These are phyloP conservation scores for Pyrenula massariospora DNA, from an alignment of 495 filamentous ascomycete genomes.

Conservation along the genomic window DNA sequence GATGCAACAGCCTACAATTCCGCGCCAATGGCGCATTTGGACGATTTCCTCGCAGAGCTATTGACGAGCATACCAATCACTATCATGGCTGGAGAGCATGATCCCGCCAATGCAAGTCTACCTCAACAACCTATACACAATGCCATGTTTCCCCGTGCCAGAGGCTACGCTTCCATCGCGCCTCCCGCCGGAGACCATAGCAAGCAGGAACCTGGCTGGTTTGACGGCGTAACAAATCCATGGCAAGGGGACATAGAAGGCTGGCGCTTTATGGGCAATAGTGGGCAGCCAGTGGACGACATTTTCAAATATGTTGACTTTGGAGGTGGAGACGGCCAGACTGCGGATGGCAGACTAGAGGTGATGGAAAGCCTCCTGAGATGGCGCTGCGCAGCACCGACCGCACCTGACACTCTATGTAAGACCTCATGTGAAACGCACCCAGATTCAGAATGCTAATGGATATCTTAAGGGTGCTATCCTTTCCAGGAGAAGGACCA, in stretches of 20 bases:
- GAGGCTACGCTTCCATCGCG: conserved; percentile 47
- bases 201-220: conserved; percentile 52
- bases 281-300: conserved; percentile 89
- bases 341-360: conserved; percentile 54
- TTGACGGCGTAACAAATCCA: conserved; percentile 87
- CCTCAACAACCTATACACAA: conserved; percentile 77
- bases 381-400: conserved; percentile 88
- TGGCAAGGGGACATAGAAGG: conserved; percentile 85
- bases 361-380: conserved; percentile 88
- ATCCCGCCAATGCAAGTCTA: conserved; percentile 70
- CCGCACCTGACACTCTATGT: conserved; percentile 94
- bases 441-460: conserved; percentile 3
- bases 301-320: conserved; percentile 73
- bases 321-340: conserved; percentile 15
- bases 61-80: conserved; percentile 75
- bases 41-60: conserved; percentile 68
- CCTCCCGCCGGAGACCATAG: conserved; percentile 23
- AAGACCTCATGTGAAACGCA: conserved; percentile 20
- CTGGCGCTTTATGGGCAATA: conserved; percentile 70
- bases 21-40: conserved; percentile 67
- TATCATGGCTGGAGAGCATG: conserved; percentile 59
- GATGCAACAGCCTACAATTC: conserved; percentile 81
- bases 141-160: conserved; percentile 66
- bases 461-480: conserved; percentile 61
- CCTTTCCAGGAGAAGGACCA: conserved; percentile 88